A percentile compares a stretch with the other conserved stretches of the same genome.
phyloP scores from a whole-genome alignment of 2,329 filamentous ascomycete species.

The Trichoderma pleuroti region DNA sequence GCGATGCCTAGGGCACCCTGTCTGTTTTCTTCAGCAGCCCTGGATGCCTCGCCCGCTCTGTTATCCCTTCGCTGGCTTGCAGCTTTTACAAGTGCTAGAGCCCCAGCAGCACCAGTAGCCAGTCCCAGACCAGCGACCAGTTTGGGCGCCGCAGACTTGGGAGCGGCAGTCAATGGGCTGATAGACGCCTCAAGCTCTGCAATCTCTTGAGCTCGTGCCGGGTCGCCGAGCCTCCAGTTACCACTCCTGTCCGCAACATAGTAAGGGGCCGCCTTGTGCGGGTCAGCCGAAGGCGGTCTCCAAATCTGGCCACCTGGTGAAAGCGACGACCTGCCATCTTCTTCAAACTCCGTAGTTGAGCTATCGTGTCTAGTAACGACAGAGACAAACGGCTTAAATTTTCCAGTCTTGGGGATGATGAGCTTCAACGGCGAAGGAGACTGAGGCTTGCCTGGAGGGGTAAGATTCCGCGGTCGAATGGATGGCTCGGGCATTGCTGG shows the following conservation, averaged over 20 bases:
- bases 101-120: constrained; percentile 4
- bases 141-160: constrained; percentile 14
- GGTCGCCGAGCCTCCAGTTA: constrained; percentile 51
- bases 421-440: constrained; percentile 29
- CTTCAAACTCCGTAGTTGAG: constrained; percentile 51
- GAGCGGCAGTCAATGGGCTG: constrained; percentile 14
- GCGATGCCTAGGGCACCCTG: background rate
- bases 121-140: constrained; percentile 8
- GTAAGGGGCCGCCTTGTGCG: constrained; percentile 43
- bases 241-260: constrained; percentile 52
- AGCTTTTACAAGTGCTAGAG: background rate
- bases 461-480: constrained; percentile 7
- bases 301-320: constrained; percentile 44
- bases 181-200: constrained; percentile 27
- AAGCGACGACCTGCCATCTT: constrained; percentile 42
- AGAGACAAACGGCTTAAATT: constrained; percentile 3
- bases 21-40: background rate
- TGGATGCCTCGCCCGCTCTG: background rate
- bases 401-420: constrained; percentile 27
- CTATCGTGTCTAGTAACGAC: constrained; percentile 35
- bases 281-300: constrained; percentile 46
- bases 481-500: background rate
- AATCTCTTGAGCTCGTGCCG: constrained; percentile 29
- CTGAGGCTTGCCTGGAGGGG: constrained; percentile 18
- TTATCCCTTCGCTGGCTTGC: background rate